Percentiles rank a stretch among this genome's conserved stretches.
phyloP scores from a whole-genome alignment of 192 early-diverging fungal species.

The Backusella tuberculispora region DNA sequence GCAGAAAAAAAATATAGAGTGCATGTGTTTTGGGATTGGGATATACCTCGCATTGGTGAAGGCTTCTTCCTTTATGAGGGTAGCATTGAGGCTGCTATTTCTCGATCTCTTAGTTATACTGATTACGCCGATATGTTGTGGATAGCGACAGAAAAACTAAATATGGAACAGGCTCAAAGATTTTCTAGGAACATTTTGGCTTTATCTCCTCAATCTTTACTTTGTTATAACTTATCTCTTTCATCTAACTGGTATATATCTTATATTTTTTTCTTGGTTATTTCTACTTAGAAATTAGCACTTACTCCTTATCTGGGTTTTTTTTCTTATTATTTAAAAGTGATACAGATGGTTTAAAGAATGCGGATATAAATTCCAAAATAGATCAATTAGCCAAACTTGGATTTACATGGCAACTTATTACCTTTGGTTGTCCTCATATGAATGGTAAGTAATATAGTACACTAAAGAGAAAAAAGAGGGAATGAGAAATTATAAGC shows the following conservation, averaged over 20 bases:
- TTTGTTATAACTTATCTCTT: conserved; percentile 97
- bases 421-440: conserved; percentile 94
- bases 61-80: conserved; percentile 97
- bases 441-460: conserved; percentile 55
- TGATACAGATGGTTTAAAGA: conserved; percentile 83
- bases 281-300: neutral
- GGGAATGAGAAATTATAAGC: neutral
- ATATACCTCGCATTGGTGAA: conserved; percentile 86
- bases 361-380: conserved; percentile 84
- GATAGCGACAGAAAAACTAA: conserved; percentile 98
- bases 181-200: conserved; percentile 83
- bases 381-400: conserved; percentile 81
- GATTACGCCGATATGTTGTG: conserved; percentile 90
- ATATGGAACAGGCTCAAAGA: conserved; percentile 86
- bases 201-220: conserved; percentile 79
- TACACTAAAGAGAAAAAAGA: neutral
- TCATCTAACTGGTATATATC: conserved; percentile 89
- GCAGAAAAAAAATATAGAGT: conserved; percentile 72
- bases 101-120: conserved; percentile 80
- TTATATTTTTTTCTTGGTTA: too few relatives aligned
- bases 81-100: conserved; percentile 86
- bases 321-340: neutral
- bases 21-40: conserved; percentile 86
- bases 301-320: neutral
- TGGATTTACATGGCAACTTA: conserved; percentile 97